A percentile compares a stretch with the other conserved stretches of the same genome.
Evolutionary conservation across 1,139 yeast species (phyloP).

Genomic region (Hemisphaericaspora xylanilytica): DNA sequence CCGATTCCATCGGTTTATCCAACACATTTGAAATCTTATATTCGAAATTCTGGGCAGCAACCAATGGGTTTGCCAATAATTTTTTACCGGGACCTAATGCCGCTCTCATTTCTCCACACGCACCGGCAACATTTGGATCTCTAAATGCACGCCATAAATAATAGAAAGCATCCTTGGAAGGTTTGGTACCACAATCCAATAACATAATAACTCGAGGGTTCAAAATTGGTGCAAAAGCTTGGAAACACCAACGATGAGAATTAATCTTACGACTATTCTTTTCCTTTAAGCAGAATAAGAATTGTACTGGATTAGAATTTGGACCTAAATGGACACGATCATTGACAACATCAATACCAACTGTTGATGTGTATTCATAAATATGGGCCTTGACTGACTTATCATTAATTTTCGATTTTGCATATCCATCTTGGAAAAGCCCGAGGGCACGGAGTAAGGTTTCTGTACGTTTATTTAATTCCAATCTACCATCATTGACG

Average conservation of each 20-base stretch:
- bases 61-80: conserved; percentile 44
- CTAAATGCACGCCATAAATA: conserved; percentile 51
- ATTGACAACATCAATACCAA: conserved; percentile 42
- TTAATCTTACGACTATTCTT: conserved; percentile 48
- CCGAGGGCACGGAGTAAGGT: conserved; percentile 49
- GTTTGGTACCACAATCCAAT: conserved; percentile 50
- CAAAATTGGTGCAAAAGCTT: conserved; percentile 46
- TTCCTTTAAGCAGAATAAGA: conserved; percentile 47
- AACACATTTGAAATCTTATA: conserved; percentile 46
- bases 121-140: conserved; percentile 50
- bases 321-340: conserved; percentile 48
- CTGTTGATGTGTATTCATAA: conserved; percentile 50
- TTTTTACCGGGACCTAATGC: conserved; percentile 38
- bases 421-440: conserved; percentile 51
- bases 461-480: conserved; percentile 48
- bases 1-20: conserved; percentile 48
- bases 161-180: conserved; percentile 44
- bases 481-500: conserved; percentile 49
- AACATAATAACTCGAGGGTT: conserved; percentile 44
- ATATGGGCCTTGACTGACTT: conserved; percentile 47
- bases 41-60: conserved; percentile 49
- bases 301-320: conserved; percentile 49
- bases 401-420: conserved; percentile 47
- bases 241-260: conserved; percentile 53
- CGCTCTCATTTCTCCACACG: conserved; percentile 51